These are phyloP conservation scores for Onygena corvina DNA, from an alignment of 2,329 filamentous ascomycete species.

Conservation along the genomic window DNA sequence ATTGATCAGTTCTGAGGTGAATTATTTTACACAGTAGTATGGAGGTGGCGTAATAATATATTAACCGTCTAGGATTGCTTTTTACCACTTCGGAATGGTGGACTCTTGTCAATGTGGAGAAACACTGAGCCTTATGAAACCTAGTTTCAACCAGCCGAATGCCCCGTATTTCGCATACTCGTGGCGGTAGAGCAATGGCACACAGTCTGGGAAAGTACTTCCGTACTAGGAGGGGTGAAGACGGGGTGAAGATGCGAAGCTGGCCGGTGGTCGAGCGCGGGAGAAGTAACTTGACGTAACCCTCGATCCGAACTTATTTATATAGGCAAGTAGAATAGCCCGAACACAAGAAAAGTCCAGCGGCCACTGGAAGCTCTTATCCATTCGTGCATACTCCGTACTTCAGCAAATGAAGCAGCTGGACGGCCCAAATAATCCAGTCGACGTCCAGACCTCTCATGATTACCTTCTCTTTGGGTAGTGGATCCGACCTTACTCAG, in stretches of 20 bases:
- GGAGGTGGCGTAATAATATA: conserved; percentile 9
- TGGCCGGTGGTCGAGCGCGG: not conserved
- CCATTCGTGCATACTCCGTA: not conserved
- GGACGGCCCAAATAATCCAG: conserved; percentile 1
- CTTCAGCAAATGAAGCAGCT: not conserved
- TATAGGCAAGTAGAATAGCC: not conserved
- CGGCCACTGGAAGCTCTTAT: too few relatives aligned
- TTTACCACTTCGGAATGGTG: conserved; percentile 9
- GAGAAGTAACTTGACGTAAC: not conserved
- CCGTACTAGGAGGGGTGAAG: not conserved
- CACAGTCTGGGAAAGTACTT: too few relatives aligned
- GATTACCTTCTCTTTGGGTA: not conserved
- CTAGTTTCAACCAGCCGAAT: conserved; percentile 12
- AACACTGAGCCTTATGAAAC: conserved; percentile 15
- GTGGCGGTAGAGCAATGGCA: too few relatives aligned
- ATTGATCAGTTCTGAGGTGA: conserved; percentile 1
- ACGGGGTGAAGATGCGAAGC: conserved; percentile 3
- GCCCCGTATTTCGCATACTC: conserved; percentile 3
- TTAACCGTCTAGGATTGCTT: conserved; percentile 6
- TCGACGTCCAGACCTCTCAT: not conserved
- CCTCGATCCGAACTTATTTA: not conserved
- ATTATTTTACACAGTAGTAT: conserved; percentile 8
- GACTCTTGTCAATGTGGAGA: conserved; percentile 13
- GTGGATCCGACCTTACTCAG: not conserved
- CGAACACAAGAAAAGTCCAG: too few relatives aligned